These are phyloP conservation scores for Ustilago sp. DNA, from an alignment of 1,284 basidiomycete genomes.

Conservation along the genomic window DNA sequence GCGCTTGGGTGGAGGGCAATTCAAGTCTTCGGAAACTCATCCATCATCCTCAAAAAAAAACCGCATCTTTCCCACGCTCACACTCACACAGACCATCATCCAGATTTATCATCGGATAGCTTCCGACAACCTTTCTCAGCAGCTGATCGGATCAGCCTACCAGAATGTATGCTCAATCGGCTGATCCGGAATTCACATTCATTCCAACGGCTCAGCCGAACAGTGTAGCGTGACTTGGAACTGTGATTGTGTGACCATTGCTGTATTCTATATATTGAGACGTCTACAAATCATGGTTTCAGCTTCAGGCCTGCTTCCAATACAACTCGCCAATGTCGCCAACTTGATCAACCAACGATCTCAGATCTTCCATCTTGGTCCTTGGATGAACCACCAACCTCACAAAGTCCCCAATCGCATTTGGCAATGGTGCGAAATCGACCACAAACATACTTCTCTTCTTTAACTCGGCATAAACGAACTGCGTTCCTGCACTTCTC, in stretches of 20 bases:
- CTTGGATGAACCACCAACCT: conserved; percentile 63
- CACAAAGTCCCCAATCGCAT: conserved; percentile 54
- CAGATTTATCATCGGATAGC: not conserved
- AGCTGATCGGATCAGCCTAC: not conserved
- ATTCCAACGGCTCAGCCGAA: not conserved
- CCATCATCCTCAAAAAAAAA: not conserved
- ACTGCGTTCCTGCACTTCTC: conserved; percentile 29
- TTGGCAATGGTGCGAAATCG: conserved; percentile 63
- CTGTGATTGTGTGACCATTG: not conserved
- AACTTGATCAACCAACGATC: conserved; percentile 52
- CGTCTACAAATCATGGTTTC: not conserved
- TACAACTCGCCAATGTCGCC: conserved; percentile 44
- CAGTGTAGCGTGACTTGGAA: not conserved
- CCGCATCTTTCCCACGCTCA: not conserved
- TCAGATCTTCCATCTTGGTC: conserved; percentile 47
- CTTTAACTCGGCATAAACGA: conserved; percentile 41
- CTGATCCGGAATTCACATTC: no score
- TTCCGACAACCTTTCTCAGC: not conserved
- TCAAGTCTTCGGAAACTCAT: not conserved
- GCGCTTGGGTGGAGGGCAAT: conserved; percentile 19
- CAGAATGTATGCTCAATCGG: not conserved
- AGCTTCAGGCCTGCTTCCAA: conserved; percentile 27
- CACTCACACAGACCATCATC: conserved; percentile 2
- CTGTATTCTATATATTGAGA: not conserved
- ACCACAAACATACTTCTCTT: conserved; percentile 56